phyloP scores from a whole-genome alignment of 179 eudicot genomes.

The Corrigiola litoralis region DNA sequence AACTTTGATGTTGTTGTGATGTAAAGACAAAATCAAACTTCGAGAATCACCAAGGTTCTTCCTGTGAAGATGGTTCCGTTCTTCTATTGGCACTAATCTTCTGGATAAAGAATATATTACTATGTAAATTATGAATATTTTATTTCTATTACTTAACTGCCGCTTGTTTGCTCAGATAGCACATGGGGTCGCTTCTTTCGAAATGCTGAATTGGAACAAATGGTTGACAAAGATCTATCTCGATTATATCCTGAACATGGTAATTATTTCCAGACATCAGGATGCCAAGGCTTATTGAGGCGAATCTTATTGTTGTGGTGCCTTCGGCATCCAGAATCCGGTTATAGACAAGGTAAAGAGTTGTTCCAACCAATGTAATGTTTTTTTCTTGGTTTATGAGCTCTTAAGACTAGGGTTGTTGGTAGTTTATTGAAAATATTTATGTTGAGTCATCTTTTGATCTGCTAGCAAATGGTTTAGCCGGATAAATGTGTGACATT shows the following conservation, averaged over 20 bases:
- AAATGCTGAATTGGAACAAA: constrained; percentile 86
- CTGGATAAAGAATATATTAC: too few species aligned
- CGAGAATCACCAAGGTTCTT: too few species aligned
- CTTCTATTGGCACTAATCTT: too few species aligned
- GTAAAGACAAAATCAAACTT: too few species aligned
- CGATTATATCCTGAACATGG: constrained; percentile 95
- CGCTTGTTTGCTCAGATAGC: constrained; percentile 58
- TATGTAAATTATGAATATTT: neutral
- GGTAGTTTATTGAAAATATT: neutral
- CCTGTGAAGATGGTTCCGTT: too few species aligned
- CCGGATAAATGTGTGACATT: neutral
- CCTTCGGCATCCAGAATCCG: constrained; percentile 88
- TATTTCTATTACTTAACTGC: neutral
- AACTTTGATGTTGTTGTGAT: too few species aligned
- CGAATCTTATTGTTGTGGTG: constrained; percentile 90
- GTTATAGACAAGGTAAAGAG: constrained; percentile 84
- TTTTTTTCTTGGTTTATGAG: neutral
- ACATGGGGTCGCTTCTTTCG: constrained; percentile 94
- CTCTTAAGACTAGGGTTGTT: neutral
- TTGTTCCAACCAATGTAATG: neutral
- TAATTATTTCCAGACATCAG: constrained; percentile 86
- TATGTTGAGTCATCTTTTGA: neutral
- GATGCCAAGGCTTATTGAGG: constrained; percentile 87
- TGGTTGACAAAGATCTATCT: constrained; percentile 93
- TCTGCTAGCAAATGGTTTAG: neutral